Percentiles rank a stretch among this genome's conserved stretches.
These are phyloP conservation scores for Chlamydomonas sp. DNA, from an alignment of 139 green algal genomes.

Conservation along the genomic window DNA sequence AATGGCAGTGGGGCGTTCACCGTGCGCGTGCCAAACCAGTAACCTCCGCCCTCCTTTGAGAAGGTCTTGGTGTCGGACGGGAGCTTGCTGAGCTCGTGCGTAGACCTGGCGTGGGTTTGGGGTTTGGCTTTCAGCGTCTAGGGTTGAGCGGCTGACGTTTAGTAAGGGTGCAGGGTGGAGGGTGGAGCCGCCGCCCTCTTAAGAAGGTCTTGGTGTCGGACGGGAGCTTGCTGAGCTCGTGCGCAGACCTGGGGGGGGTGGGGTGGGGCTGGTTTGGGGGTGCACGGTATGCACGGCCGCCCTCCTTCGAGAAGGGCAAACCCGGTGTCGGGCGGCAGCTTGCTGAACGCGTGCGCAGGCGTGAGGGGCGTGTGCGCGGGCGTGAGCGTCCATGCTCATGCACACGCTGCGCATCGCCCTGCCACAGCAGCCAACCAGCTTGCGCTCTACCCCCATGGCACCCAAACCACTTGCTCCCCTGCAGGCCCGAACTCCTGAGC, in stretches of 20 bases:
- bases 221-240: constrained; percentile 12
- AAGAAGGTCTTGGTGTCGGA: constrained; percentile 18
- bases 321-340: background rate
- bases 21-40: constrained; percentile 27
- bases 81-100: constrained; percentile 9
- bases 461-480: too few relatives aligned
- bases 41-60: constrained; percentile 31
- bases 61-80: constrained; percentile 23
- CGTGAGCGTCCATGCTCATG: background rate
- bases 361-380: background rate
- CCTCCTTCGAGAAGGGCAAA: too few relatives aligned
- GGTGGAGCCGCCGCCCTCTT: constrained; percentile 35
- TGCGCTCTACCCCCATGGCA: too few relatives aligned
- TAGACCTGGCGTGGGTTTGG: background rate
- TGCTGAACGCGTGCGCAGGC: background rate
- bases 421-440: background rate
- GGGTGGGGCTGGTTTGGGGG: background rate
- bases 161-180: too few relatives aligned
- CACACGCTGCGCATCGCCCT: background rate
- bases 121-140: too few relatives aligned
- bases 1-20: background rate
- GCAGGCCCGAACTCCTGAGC: background rate
- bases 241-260: background rate
- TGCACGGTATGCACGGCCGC: too few relatives aligned
- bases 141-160: too few relatives aligned